Evolutionary conservation across 192 early-diverging fungal species (phyloP), one percentile per base, ranked within the genome.

Genomic region (Powellomyces hirtus): DNA sequence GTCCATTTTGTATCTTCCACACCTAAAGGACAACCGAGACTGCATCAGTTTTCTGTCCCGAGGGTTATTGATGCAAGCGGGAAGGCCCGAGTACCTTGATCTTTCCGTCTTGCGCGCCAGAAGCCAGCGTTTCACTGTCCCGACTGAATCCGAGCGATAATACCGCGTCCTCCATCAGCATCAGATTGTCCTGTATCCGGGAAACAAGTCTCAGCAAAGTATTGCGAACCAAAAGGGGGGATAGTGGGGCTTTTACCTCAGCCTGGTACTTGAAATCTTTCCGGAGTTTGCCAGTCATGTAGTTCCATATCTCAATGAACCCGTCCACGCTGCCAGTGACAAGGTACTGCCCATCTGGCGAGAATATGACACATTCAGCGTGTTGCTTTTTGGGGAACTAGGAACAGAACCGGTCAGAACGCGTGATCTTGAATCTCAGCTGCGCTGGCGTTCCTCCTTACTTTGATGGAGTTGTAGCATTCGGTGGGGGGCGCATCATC

Each of bases 241-340:
- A n/a, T n/a, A n/a, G n/a, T n/a, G n/a, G n/a, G n/a, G n/a, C 10
- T 42, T 42, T 10, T 42, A 86, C 93, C 58, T 96, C 91, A 0
- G 88, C 86, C 74, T 98, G 96, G 74, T 96, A 98, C 59, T 88
- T 84, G 26, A 98, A 77, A 78, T 96, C 95, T 55, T 80, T 89
- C 33, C 93, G 77, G 22, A 95, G 79, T 70, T 96, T 98, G 0
- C 93, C 94, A 0, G 95, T 96, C 59, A 91, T 79, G 60, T 87
- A 90, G 64, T 95, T 94, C 94, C 93, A 98, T 14, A 98, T 73
- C 77, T 98, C 97, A 68, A 98, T 92, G 74, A 97, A 93, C 1
- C 97, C 97, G 80, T 98, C 97, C 37, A 85, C 77, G 51, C 88
- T 90, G 29, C 97, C 97, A 22, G 94, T 96, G 5, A 82, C 93